Conservation (phyloP, 179 eudicot species). For the Silene coronaria region DNA sequence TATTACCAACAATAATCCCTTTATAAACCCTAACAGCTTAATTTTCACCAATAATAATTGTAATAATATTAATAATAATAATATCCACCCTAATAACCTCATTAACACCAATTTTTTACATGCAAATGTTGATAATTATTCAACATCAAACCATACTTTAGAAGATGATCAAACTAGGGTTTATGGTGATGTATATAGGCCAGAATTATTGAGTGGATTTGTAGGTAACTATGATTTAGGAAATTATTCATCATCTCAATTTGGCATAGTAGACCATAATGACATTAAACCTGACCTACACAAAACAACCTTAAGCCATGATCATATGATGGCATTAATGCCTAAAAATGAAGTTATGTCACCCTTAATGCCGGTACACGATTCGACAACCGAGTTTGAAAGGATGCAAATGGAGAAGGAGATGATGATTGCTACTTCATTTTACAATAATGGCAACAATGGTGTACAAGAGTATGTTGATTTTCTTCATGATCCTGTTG, state of each 20-base stretch:
- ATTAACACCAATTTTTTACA: slow-evolving; percentile 15
- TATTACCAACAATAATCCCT: slow-evolving; percentile 14
- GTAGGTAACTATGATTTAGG: slow-evolving; percentile 32
- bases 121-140: slow-evolving; percentile 15
- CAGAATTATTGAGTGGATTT: slow-evolving; percentile 44
- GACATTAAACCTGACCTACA: slow-evolving; percentile 24
- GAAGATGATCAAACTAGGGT: slow-evolving; percentile 20
- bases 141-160: not conserved
- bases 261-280: slow-evolving; percentile 18
- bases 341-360: slow-evolving; percentile 27
- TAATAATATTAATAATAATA: not conserved
- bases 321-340: slow-evolving; percentile 26
- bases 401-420: slow-evolving; percentile 60
- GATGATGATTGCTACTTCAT: slow-evolving; percentile 40
- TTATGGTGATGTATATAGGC: slow-evolving; percentile 56
- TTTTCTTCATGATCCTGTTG: slow-evolving; percentile 48
- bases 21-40: slow-evolving; percentile 20
- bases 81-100: not conserved
- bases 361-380: slow-evolving; percentile 19
- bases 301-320: slow-evolving; percentile 28
- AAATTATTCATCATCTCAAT: slow-evolving; percentile 20
- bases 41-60: not conserved
- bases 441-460: slow-evolving; percentile 40
- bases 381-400: slow-evolving; percentile 40
- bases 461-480: slow-evolving; percentile 56